Conservation (phyloP, 2,329 filamentous ascomycete genomes). For the Atkinsonella texensis region DNA sequence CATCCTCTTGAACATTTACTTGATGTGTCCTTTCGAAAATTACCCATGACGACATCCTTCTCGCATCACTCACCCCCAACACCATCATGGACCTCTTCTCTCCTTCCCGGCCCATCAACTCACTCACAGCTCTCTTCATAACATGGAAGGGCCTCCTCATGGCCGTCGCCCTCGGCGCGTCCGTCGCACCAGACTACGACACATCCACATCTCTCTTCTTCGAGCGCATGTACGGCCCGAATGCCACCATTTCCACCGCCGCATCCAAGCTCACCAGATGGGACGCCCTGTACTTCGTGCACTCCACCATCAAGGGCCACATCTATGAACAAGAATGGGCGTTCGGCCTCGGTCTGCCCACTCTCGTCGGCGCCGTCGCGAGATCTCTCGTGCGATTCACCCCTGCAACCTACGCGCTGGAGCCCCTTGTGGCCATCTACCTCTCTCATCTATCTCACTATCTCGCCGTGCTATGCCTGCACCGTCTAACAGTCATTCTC, state of each 20-base stretch:
- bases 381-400: conserved; percentile 16
- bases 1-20: too few species aligned
- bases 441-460: conserved; percentile 68
- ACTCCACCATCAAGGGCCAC: conserved; percentile 50
- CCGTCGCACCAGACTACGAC: conserved; percentile 56
- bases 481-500: conserved; percentile 49
- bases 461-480: conserved; percentile 60
- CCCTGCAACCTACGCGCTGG: conserved; percentile 12
- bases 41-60: too few species aligned
- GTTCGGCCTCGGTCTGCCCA: conserved; percentile 46
- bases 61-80: too few species aligned
- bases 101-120: neutral
- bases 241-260: conserved; percentile 31
- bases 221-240: conserved; percentile 19
- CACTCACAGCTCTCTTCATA: conserved; percentile 31
- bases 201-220: conserved; percentile 53
- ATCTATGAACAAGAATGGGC: conserved; percentile 78
- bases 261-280: conserved; percentile 55
- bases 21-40: too few species aligned
- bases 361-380: conserved; percentile 24
- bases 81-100: conserved; percentile 2
- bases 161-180: conserved; percentile 41
- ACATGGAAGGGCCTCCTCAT: conserved; percentile 58
- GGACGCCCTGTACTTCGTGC: conserved; percentile 70
- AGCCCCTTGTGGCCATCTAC: conserved; percentile 46